These are phyloP conservation scores for Paracoccidioides brasiliensis DNA, from an alignment of 2,329 filamentous ascomycete species.

Conservation along the genomic window DNA sequence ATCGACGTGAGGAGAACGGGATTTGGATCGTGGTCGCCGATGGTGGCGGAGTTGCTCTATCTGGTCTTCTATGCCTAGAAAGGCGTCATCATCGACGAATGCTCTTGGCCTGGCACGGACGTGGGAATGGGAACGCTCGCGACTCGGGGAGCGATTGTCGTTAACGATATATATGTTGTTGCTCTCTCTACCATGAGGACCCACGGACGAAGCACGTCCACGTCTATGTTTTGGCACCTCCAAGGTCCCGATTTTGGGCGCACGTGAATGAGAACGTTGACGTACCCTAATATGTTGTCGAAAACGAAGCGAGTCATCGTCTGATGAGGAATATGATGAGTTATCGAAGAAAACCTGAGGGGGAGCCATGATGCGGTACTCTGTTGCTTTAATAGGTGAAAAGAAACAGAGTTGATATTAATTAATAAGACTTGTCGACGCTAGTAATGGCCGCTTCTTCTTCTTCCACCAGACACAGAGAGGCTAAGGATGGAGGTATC, in stretches of 20 bases:
- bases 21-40: neutral
- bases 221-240: neutral
- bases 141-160: neutral
- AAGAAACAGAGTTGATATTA: too few relatives aligned
- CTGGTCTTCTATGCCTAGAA: constrained; percentile 16
- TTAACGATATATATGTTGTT: constrained; percentile 1
- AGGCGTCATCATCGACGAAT: constrained; percentile 12
- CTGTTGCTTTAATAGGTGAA: neutral
- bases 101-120: neutral
- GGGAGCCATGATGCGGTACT: neutral
- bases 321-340: neutral
- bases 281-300: neutral
- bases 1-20: neutral
- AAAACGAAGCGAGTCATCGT: neutral
- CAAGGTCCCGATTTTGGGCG: neutral
- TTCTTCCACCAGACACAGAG: neutral
- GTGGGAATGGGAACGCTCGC: constrained; percentile 1
- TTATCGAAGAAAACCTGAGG: neutral
- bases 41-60: neutral
- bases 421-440: neutral
- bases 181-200: neutral
- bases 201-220: neutral
- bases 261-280: neutral
- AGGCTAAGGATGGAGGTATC: neutral
- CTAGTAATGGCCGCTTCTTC: neutral